Evolutionary conservation across 345 rosid genomes (phyloP).

Genomic region (Hibiscus trionum): DNA sequence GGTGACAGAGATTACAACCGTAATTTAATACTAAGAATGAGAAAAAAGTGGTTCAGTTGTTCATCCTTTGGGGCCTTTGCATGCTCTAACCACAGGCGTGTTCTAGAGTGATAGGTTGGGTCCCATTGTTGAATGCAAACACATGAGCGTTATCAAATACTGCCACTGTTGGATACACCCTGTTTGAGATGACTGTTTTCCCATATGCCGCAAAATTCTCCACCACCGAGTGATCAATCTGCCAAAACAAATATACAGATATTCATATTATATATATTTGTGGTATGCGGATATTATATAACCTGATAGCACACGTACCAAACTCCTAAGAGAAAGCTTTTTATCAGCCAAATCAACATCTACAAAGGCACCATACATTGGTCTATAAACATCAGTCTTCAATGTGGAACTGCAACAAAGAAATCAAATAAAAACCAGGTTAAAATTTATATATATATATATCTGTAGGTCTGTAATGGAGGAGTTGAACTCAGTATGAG

Average conservation of each 20-base stretch:
- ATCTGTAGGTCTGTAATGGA: neutral
- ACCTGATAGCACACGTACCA: conserved; percentile 30
- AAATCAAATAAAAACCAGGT: conserved; percentile 1
- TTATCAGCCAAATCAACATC: conserved; percentile 48
- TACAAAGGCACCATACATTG: conserved; percentile 68
- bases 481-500: neutral
- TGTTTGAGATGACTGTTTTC: conserved; percentile 35
- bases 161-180: conserved; percentile 48
- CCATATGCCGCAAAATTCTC: conserved; percentile 55
- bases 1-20: too few relatives aligned
- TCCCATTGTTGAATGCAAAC: conserved; percentile 47
- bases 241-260: neutral
- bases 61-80: conserved; percentile 30
- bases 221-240: conserved; percentile 57
- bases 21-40: neutral
- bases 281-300: too few relatives aligned
- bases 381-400: conserved; percentile 35
- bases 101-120: conserved; percentile 18
- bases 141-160: conserved; percentile 25
- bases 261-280: neutral
- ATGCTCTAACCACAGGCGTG: conserved; percentile 61
- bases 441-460: neutral
- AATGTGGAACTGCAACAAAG: conserved; percentile 39
- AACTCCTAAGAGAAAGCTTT: conserved; percentile 51
- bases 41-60: neutral